Base-by-base conservation (phyloP, 2,329 filamentous ascomycete species). In the Colletotrichum sp. region DNA sequence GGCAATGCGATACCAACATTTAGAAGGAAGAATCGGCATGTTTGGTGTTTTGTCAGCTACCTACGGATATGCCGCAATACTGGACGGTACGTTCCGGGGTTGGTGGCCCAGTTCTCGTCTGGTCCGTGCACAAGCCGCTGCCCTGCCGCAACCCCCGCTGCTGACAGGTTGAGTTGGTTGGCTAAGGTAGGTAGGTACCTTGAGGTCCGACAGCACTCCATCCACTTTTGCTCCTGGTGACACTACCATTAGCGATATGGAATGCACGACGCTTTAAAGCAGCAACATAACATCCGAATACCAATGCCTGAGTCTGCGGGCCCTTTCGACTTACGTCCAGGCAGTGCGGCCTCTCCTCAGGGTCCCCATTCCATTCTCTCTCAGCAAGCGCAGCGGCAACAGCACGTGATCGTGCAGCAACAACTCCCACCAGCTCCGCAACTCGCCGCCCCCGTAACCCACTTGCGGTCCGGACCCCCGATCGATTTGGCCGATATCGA, bases 351-450 rank as follows among this genome's bases (percentile, higher is more conserved):
- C 70, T 65, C 71, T 62, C 32, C 73, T 62, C 64, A 70, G n/a
- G 12, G 72, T 73, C 56, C 36, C 70, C 56, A 71, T 61, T 43
- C 65, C 43, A n/a, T 79, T 78, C 43, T 78, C 79, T 75, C 79
- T 75, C 77, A 78, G 67, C 78, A 52, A 52, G 43, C 43, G 43
- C 43, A 21, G 43, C 43, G 21, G 43, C 43, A 52, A 52, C 43
- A 52, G n/a, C 43, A 52, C 12, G 43, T 52, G 43, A 52, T 52
- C 43, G 43, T 52, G 43, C 43, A 79, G 55, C 75, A 75, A 56
- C 75, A 77, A 73, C 78, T 76, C 58, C 65, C 72, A 56, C 68
- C 70, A 24, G 66, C 36, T 26, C 61, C 69, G 69, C 58, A 63
- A 13, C 58, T 63, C 34, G 59, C 58, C 28, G 38, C 58, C 26